Evolutionary conservation across 148 eudicot species (phyloP), one percentile per base, ranked within the genome.

Genomic region (Fagopyrum esculentum): DNA sequence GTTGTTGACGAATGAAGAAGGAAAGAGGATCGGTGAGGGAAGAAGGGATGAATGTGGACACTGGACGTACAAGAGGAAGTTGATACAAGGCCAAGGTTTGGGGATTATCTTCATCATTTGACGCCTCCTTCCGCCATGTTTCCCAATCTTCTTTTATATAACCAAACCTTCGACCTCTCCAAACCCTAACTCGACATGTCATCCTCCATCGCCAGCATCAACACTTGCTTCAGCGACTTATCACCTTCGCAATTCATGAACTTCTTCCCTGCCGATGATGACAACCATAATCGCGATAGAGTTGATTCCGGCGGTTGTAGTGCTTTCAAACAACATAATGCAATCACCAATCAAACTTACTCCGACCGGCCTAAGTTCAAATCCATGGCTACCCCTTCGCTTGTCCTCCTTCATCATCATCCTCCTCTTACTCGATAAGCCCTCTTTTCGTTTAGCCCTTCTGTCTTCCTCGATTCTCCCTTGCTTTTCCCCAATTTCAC

Each of bases 401-500:
- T 85, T 83, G 8, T 85, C 44, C 57, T 51, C 26, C 87, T 6
- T 76, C 83, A 47, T 78, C 80, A 13, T 75, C 83, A 45, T 73
- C 86, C 43, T 82, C 92, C 10, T 81, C 90, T n/a, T 83, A 77
- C 52, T 56, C 74, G 1, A 68, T 82, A 4, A 76, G 83, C 71
- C 87, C 91, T 68, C 79, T n/a, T 75, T 54, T 78, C 80, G 47
- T 84, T 91, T 45, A 89, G 93, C 77, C 96, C 96, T 16, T 87
- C 91, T 45, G 52, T 89, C 73, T 81, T 91, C 79, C 76, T 92
- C 76, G 98, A 95, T 60, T 92, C 98, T 0, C 96, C 98, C 47
- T 80, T 85, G 22, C 76, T 87, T 6, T 87, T 86, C 57, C 79
- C 81, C 55, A 77, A 74, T 77, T 60, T 75, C 16, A 85, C 73